These are phyloP conservation scores for Maudiozyma barnettii DNA, from an alignment of 805 yeast species.

Conservation along the genomic window DNA sequence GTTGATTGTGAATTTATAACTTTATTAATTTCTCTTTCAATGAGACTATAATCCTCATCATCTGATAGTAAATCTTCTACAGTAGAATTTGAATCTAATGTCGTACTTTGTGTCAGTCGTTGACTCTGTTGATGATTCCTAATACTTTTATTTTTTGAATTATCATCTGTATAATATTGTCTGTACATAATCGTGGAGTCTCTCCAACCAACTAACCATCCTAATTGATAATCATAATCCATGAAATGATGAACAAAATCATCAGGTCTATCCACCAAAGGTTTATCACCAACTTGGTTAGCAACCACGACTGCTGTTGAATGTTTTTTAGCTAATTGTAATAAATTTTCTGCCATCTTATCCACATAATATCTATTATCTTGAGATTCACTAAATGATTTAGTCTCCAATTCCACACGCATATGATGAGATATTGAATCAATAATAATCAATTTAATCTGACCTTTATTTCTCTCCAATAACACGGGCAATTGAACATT, in stretches of 20 bases:
- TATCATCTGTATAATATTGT: constrained; percentile 12
- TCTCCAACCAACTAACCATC: constrained; percentile 73
- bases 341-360: constrained; percentile 39
- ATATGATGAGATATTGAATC: constrained; percentile 83
- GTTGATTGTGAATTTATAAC: constrained; percentile 1
- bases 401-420: constrained; percentile 46
- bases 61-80: constrained; percentile 17
- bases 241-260: constrained; percentile 14
- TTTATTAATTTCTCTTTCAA: constrained; percentile 15
- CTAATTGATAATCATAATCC: constrained; percentile 53
- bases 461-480: constrained; percentile 29
- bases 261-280: constrained; percentile 11
- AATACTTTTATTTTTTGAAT: not conserved
- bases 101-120: not conserved
- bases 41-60: constrained; percentile 22
- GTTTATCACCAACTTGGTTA: constrained; percentile 70
- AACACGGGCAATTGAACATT: constrained; percentile 60
- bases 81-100: not conserved
- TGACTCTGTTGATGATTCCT: constrained; percentile 1
- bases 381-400: constrained; percentile 29
- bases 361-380: constrained; percentile 36
- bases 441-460: constrained; percentile 50
- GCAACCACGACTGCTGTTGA: constrained; percentile 58
- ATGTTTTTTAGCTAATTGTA: constrained; percentile 37
- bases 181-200: constrained; percentile 29